Evolutionary conservation across 2,329 filamentous ascomycete genomes (phyloP), one percentile per base, ranked within the genome.

Genomic region (Ampelomyces quisqualis): DNA sequence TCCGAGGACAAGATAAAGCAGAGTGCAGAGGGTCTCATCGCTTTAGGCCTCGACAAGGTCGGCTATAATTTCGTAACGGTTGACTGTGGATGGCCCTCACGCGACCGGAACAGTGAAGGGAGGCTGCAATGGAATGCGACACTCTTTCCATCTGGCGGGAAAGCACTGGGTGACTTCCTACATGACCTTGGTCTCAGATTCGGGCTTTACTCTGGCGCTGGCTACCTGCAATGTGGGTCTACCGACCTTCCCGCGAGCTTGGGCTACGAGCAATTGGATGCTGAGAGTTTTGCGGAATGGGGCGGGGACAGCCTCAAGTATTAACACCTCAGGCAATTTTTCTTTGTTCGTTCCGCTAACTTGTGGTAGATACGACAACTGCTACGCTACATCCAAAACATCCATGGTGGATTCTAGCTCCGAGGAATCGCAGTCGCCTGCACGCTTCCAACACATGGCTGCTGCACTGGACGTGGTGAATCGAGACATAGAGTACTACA

Each of bases 181-280:
- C 76, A 78, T 26, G 62, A 58, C 2, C 57, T 77, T 0, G 74
- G 73, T 0, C 50, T 80, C 10, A 69, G 75, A 20, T 80, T 78
- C 49, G 77, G 77, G 1, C 62, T 80, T n/a, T 80, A 81, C 46
- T 79, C 76, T 5, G 61, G 60, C 4, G 64, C 58, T 10, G 64
- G 64, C 2, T 54, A 51, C 7, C 35, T 56, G n/a, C 57, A 64
- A 31, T 67, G 64, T 14, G 75, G 75, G 0, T 71, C 67, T 4
- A 71, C 72, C 2, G 71, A 74, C 23, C 58, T 70, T 4, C 73
- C 76, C 6, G 76, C 73, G 1, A 58, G 55, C 45, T 32, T 58
- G 22, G 80, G 77, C 1, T 73, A 77, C 49, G 81, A 85, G 51
- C 61, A 70, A 2, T 62, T 78, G 11, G 82, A 85, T 59, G 81